These are phyloP conservation scores for Nemania sp. DNA, from an alignment of 2,329 filamentous ascomycete species.

Conservation along the genomic window DNA sequence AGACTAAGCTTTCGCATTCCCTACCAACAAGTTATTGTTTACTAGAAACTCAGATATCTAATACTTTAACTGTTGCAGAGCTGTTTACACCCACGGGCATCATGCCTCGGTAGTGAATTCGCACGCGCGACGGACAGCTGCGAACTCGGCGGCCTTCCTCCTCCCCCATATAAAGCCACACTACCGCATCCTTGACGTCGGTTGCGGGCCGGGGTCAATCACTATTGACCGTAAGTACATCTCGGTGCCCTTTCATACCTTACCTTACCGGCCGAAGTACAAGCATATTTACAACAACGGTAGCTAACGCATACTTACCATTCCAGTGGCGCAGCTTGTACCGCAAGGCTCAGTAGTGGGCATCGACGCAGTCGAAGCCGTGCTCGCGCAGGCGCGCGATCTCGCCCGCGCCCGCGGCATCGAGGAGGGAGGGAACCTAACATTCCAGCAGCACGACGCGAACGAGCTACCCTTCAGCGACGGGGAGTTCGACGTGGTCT, in stretches of 20 bases:
- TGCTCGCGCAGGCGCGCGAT: constrained; percentile 22
- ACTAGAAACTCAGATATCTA: background rate
- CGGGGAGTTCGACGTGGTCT: constrained; percentile 60
- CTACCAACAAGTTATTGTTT: too few species aligned
- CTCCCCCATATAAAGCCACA: constrained; percentile 42
- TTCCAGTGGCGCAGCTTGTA: constrained; percentile 40
- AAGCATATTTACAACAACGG: background rate
- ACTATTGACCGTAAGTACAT: constrained; percentile 38
- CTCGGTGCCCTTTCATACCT: background rate
- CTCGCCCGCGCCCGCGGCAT: constrained; percentile 16
- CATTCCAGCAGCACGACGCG: constrained; percentile 32
- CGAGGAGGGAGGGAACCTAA: constrained; percentile 27
- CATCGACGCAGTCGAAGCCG: constrained; percentile 29
- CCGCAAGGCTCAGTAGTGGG: constrained; percentile 45
- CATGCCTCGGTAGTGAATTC: constrained; percentile 28
- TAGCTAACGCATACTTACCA: background rate
- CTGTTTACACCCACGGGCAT: constrained; percentile 24
- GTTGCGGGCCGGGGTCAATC: constrained; percentile 49
- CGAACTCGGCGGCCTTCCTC: constrained; percentile 35
- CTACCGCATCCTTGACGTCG: constrained; percentile 44
- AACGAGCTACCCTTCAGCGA: constrained; percentile 45
- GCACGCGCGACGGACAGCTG: constrained; percentile 30
- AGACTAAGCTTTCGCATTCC: background rate
- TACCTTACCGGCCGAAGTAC: background rate
- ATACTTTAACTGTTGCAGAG: background rate